Evolutionary conservation across 2,329 filamentous ascomycete genomes (phyloP).

Genomic region (Aspergillus tamarii): DNA sequence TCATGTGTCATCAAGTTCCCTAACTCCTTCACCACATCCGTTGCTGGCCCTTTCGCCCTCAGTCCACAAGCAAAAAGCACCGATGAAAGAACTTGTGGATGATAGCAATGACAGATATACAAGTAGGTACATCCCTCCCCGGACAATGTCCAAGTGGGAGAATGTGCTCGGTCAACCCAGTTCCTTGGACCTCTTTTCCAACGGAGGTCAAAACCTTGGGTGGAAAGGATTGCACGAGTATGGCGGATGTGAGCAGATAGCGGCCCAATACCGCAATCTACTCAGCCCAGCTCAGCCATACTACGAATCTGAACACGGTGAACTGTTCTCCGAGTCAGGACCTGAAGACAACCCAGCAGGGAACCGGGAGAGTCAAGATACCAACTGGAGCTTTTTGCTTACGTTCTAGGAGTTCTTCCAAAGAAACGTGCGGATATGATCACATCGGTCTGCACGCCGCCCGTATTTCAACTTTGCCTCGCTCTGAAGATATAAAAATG

Average conservation of each 20-base stretch:
- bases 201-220: not conserved
- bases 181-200: not conserved
- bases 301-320: slow-evolving; percentile 14
- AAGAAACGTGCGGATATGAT: not conserved
- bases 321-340: not conserved
- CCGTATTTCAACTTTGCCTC: not conserved
- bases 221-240: not conserved
- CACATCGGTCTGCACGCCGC: not conserved
- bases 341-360: not conserved
- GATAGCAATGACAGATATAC: not conserved
- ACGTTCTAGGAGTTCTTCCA: not conserved
- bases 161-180: not conserved
- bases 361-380: not conserved
- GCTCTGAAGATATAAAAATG: not conserved
- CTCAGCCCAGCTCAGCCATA: slow-evolving; percentile 7
- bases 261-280: slow-evolving; percentile 6
- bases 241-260: slow-evolving; percentile 3
- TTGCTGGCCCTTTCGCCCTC: not conserved
- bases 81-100: not conserved
- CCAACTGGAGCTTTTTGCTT: not conserved
- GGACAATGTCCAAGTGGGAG: slow-evolving; percentile 8
- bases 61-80: not conserved
- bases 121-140: not conserved
- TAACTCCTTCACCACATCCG: not conserved
- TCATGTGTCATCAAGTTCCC: not conserved